Conservation (phyloP, 148 eudicot species). For the Fallopia convolvulus region DNA sequence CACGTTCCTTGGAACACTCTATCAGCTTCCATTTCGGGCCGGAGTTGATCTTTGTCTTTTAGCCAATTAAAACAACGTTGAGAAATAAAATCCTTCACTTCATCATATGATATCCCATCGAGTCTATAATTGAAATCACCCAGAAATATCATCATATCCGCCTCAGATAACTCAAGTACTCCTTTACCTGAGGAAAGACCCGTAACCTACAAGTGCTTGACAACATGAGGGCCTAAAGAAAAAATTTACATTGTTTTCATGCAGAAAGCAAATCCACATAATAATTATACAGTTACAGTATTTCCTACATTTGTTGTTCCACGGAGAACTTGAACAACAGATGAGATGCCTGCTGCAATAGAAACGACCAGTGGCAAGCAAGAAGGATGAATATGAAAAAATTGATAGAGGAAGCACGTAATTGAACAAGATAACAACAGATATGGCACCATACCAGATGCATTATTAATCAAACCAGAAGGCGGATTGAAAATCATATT, state of each 20-base stretch:
- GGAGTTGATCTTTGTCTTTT: slow-evolving; percentile 82
- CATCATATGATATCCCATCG: slow-evolving; percentile 86
- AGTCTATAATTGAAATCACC: slow-evolving; percentile 97
- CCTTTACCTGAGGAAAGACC: slow-evolving; percentile 42
- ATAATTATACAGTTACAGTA: not conserved
- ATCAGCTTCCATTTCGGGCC: slow-evolving; percentile 83
- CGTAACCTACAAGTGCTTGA: slow-evolving; percentile 29
- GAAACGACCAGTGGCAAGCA: slow-evolving; percentile 48
- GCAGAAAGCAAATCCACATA: not conserved
- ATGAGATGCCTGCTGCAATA: slow-evolving; percentile 77
- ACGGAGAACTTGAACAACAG: slow-evolving; percentile 54
- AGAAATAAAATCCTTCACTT: slow-evolving; percentile 91
- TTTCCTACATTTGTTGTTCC: slow-evolving; percentile 48
- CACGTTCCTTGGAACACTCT: slow-evolving; percentile 94
- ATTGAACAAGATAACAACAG: slow-evolving; percentile 43
- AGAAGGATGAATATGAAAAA: slow-evolving; percentile 44
- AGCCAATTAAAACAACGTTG: slow-evolving; percentile 98
- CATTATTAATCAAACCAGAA: slow-evolving; percentile 36
- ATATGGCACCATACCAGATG: slow-evolving; percentile 63
- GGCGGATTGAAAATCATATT: slow-evolving; percentile 77
- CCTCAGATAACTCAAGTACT: slow-evolving; percentile 83
- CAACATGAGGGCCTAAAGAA: not conserved
- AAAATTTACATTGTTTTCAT: not conserved
- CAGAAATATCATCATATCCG: slow-evolving; percentile 88
- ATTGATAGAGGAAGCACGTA: slow-evolving; percentile 42